Percentiles rank a stretch among this genome's conserved stretches.
These are phyloP conservation scores for Pichia eremophila DNA, from an alignment of 805 yeast species.

Conservation along the genomic window DNA sequence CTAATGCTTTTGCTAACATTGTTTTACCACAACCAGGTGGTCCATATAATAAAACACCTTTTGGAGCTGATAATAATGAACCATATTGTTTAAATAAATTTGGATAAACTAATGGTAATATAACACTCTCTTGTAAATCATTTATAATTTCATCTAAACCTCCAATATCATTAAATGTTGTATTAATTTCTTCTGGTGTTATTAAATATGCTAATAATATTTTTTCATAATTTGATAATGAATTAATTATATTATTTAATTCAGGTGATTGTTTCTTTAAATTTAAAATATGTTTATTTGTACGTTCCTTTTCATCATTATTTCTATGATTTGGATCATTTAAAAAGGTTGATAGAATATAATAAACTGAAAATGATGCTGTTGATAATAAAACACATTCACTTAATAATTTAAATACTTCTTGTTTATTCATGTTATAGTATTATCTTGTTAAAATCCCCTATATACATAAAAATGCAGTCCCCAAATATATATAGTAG, in stretches of 20 bases:
- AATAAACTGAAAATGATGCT: constrained; percentile 47
- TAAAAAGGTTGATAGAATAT: constrained; percentile 27
- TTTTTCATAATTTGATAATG: constrained; percentile 52
- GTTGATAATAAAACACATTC: constrained; percentile 60
- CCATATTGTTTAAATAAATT: constrained; percentile 64
- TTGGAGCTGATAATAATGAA: constrained; percentile 73
- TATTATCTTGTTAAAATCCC: too few relatives aligned
- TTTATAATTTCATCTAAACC: constrained; percentile 77
- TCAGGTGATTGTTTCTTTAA: constrained; percentile 54
- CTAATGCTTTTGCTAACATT: constrained; percentile 92
- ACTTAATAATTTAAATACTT: constrained; percentile 63
- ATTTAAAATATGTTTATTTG: constrained; percentile 45
- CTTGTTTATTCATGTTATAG: constrained; percentile 43
- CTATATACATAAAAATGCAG: too few relatives aligned
- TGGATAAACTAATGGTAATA: constrained; percentile 78
- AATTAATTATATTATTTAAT: constrained; percentile 41
- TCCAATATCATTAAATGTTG: constrained; percentile 75
- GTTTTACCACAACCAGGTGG: constrained; percentile 99
- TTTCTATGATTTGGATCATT: constrained; percentile 33
- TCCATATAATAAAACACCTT: constrained; percentile 86
- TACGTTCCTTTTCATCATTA: constrained; percentile 53
- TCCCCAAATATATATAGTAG: too few relatives aligned
- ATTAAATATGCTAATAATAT: constrained; percentile 70
- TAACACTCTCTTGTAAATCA: constrained; percentile 79
- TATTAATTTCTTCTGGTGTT: constrained; percentile 73